A percentile compares a stretch with the other conserved stretches of the same genome.
phyloP scores from a whole-genome alignment of 129 eudicot genomes.

The Mikania micrantha region DNA sequence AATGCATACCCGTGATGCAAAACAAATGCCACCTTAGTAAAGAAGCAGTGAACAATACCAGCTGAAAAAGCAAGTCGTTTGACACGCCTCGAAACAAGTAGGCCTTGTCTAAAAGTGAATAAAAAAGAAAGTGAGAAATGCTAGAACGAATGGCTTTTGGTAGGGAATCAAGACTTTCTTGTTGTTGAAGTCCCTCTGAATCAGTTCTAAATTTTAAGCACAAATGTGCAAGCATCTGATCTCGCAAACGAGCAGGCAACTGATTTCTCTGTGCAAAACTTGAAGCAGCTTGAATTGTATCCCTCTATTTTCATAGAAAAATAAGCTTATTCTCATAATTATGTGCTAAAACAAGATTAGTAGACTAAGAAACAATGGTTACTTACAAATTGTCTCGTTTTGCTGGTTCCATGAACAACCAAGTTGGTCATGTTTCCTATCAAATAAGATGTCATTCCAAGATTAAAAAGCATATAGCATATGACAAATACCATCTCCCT shows the following conservation, averaged over 20 bases:
- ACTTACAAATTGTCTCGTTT: constrained; percentile 80
- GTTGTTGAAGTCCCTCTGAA: constrained; percentile 95
- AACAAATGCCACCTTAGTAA: background rate
- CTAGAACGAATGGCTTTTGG: constrained; percentile 97
- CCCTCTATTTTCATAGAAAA: constrained; percentile 49
- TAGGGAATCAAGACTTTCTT: constrained; percentile 88
- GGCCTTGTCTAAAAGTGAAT: constrained; percentile 63
- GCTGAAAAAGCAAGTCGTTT: constrained; percentile 83
- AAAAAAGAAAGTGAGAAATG: constrained; percentile 84
- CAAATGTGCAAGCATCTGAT: constrained; percentile 96
- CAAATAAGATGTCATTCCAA: constrained; percentile 77
- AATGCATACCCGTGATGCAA: background rate
- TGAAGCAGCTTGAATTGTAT: constrained; percentile 94
- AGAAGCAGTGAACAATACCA: constrained; percentile 37
- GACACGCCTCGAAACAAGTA: constrained; percentile 88
- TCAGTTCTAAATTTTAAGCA: constrained; percentile 82
- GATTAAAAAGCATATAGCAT: constrained; percentile 90
- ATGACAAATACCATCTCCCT: constrained; percentile 80
- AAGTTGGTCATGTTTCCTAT: constrained; percentile 96
- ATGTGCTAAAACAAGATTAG: background rate
- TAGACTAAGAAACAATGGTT: background rate
- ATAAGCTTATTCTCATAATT: background rate
- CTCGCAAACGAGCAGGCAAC: constrained; percentile 75
- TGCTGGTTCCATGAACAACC: constrained; percentile 86
- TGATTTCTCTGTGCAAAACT: constrained; percentile 91